Base-by-base conservation (phyloP, 257 asterid species). In the Datura wrightii region DNA sequence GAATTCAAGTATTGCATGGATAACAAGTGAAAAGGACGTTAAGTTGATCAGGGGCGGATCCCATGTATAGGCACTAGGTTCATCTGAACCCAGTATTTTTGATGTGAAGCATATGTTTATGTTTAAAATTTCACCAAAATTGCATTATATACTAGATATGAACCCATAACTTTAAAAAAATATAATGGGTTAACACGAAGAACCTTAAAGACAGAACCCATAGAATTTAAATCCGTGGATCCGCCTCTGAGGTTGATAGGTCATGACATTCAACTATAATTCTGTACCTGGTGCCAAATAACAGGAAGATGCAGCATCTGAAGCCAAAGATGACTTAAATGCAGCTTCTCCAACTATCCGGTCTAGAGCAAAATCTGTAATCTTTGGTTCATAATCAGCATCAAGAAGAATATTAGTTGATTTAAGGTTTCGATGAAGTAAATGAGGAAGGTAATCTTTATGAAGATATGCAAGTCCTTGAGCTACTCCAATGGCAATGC, bases 381-480 rank as follows among this genome's bases (percentile, higher is more conserved):
- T 89, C 88, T 95, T 95, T 67, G 98, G 98, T 80, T 91, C 92
- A 69, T 91, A 89, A 90, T 92, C 98, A 14, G 85, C 89, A 85
- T 94, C 97, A 14, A 95, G 88, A 86, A 95, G 94, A 78, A 94
- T 90, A 50, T 94, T 95, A 8, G 80, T 90, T 7, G 97, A 91
- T 89, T 93, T 95, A 86, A 95, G 71, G 74, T 95, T 94, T 85
- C 94, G 87, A 82, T 93, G 97, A 56, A 95, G 91, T 86, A 95
- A 90, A 90, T 83, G 93, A 5, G 96, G 98, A 80, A 89, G 81
- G 86, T 93, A 95, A 86, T 95, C 98, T 74, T 81, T 86, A 84
- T 95, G 97, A 84, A 95, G 95, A 88, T 95, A 95, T 14, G 93
- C 97, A n/a, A 94, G 89, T 76, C 94, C 98, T 83, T 91, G 97